phyloP scores from a whole-genome alignment of 148 eudicot genomes.

The Agrostemma githago region DNA sequence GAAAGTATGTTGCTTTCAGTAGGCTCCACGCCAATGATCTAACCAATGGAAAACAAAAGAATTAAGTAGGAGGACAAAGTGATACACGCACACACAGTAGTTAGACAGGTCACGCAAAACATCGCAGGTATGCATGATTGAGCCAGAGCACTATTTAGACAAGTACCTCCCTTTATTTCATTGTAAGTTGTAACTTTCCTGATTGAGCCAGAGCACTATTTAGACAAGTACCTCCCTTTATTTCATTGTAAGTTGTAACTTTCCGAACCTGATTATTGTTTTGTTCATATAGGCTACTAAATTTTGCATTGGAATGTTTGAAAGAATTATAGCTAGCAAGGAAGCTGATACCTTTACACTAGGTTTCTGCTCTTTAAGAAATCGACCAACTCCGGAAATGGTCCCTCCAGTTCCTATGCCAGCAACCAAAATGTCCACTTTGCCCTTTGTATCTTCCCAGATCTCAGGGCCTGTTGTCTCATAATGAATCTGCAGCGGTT shows the following conservation, averaged over 20 bases:
- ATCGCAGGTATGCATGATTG: not conserved
- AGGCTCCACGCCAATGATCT: conserved; percentile 95
- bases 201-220: not conserved
- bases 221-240: not conserved
- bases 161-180: not conserved
- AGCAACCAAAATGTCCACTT: conserved; percentile 86
- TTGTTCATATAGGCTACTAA: not conserved
- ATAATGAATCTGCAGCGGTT: conserved; percentile 64
- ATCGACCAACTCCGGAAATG: conserved; percentile 80
- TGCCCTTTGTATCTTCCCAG: conserved; percentile 98
- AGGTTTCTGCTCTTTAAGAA: conserved; percentile 72
- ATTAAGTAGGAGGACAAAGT: not conserved
- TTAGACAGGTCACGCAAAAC: conserved; percentile 1
- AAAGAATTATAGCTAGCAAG: not conserved
- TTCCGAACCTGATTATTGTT: too few species aligned
- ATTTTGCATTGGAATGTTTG: not conserved
- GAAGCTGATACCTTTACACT: conserved; percentile 49
- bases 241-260: too few species aligned
- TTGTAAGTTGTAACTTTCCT: too few species aligned
- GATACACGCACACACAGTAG: not conserved
- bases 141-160: not conserved
- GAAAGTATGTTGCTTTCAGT: conserved; percentile 92
- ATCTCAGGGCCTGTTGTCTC: conserved; percentile 99
- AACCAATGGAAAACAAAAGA: conserved; percentile 13
- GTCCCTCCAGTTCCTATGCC: conserved; percentile 99